A percentile compares a stretch with the other conserved stretches of the same genome.
These are phyloP conservation scores for Sinapis alba DNA, from an alignment of 441 rosid genomes.

Conservation along the genomic window DNA sequence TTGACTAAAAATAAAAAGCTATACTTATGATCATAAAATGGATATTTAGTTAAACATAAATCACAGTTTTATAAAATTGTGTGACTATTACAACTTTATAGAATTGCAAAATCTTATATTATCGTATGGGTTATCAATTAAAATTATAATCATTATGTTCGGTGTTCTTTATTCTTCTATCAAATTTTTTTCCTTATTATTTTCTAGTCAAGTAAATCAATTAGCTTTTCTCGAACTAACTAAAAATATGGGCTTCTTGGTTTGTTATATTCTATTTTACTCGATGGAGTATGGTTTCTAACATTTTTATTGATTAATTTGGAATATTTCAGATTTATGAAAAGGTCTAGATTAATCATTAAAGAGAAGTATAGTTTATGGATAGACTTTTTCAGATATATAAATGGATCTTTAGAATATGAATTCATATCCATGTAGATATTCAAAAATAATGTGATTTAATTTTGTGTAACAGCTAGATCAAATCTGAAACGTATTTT, in stretches of 20 bases:
- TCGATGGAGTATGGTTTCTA: background rate
- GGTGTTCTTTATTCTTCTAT: constrained; percentile 3
- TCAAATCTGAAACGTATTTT: too few relatives aligned
- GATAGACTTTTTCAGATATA: too few relatives aligned
- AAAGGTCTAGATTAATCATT: too few relatives aligned
- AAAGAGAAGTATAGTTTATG: too few relatives aligned
- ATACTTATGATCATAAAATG: background rate
- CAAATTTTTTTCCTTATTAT: background rate
- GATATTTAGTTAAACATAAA: background rate
- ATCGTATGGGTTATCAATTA: background rate
- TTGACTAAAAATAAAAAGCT: background rate
- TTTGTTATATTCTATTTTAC: background rate
- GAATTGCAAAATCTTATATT: background rate
- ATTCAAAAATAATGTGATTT: too few relatives aligned
- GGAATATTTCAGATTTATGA: too few relatives aligned
- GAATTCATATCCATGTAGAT: too few relatives aligned
- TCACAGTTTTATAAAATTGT: background rate
- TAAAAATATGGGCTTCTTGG: background rate
- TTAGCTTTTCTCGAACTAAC: background rate
- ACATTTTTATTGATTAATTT: too few relatives aligned
- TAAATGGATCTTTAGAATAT: too few relatives aligned
- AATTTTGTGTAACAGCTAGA: too few relatives aligned
- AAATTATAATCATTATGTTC: constrained; percentile 8
- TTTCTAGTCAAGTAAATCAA: background rate
- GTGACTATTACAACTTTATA: background rate